phyloP scores from a whole-genome alignment of 2,329 filamentous ascomycete genomes.

The Alternaria metachromatica region DNA sequence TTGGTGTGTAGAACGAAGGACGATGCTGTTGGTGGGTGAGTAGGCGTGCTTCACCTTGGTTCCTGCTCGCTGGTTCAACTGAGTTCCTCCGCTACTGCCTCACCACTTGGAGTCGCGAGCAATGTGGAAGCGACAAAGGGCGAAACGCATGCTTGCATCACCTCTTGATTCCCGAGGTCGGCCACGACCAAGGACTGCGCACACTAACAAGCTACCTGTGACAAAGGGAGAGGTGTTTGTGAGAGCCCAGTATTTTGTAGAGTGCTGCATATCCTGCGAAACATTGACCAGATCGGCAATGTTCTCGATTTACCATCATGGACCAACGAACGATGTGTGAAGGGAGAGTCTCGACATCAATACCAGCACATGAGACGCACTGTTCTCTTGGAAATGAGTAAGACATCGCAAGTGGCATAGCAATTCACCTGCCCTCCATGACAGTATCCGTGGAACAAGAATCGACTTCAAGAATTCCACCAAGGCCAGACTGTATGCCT shows the following conservation, averaged over 20 bases:
- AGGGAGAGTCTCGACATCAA: background rate
- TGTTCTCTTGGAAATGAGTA: fast-evolving
- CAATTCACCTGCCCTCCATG: background rate
- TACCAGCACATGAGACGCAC: background rate
- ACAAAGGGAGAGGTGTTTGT: background rate
- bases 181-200: no score
- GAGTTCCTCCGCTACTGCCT: background rate
- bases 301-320: background rate
- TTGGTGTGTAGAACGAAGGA: background rate
- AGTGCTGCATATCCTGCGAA: background rate
- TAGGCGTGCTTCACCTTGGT: background rate
- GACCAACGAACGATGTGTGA: background rate
- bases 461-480: background rate
- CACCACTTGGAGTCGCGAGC: background rate
- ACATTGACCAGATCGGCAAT: background rate
- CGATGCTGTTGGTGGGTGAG: background rate
- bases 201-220: background rate
- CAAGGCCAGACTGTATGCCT: background rate
- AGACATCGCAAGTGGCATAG: background rate
- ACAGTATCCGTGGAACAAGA: fast-evolving
- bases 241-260: background rate
- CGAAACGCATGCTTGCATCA: background rate
- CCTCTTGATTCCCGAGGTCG: background rate
- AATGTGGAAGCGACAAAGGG: background rate
- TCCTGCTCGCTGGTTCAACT: background rate